Base-by-base conservation (phyloP, 495 filamentous ascomycete genomes). In the Penicillium tannophilum region DNA sequence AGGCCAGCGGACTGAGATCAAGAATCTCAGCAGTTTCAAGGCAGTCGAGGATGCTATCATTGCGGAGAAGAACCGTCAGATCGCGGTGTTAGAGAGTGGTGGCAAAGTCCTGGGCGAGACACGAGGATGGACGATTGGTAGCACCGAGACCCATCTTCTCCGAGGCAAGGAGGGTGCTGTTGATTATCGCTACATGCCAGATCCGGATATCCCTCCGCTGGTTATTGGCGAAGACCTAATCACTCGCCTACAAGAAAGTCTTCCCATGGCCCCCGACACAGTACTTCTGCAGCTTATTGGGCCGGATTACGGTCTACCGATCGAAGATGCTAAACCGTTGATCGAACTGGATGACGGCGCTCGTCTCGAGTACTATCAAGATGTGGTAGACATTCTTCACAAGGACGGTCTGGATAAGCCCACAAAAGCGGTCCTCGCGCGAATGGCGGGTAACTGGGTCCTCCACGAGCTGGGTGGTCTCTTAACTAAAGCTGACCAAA, bases 161-260 rank as follows among this genome's bases (percentile, higher is more conserved):
- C 83, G 94, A 61, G 92, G 91, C 11, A 98, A 98, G 72, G 94
- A 98, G 67, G 95, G 94, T 42, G 93, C 97, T 65, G 91, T 98
- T 2, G 94, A 98, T 64, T 98, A 98, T 68, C 82, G 94, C 45
- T 98, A 98, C 70, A 98, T 98, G 95, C 94, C 94, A 1, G 94
- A 99, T 70, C 91, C 94, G 2, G 94, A 99, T 71, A 76, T 99
- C 10, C 82, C 82, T 0, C 90, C 95, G 0, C 77, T 99, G 10
- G 66, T 90, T 4, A 87, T 99, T 60, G 87, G 85, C 12, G 62
- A 82, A 42, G 86, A 90, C 45, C 76, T 97, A 6, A 73, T 97
- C 17, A 65, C 79, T 10, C 73, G 85, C 59, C 76, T 98, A 10
- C 71, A 66, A 8, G 60, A 73, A 4, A 84, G 72, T 0, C 74